Evolutionary conservation across 2,329 filamentous ascomycete genomes (phyloP).

Genomic region (Pestalotiopsis sp.): DNA sequence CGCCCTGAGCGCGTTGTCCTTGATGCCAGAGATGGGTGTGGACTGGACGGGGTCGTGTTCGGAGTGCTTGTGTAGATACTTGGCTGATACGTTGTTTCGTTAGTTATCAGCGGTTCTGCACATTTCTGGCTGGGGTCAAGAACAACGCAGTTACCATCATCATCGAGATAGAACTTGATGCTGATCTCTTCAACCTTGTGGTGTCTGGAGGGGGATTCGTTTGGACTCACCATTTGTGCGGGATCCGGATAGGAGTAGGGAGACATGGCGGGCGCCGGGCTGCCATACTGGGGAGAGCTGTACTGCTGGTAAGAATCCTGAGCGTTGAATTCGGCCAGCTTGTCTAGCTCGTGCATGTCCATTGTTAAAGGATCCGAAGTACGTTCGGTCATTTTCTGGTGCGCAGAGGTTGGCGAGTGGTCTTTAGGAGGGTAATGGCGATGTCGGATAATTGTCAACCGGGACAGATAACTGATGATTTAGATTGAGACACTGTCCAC

Average conservation of each 20-base stretch:
- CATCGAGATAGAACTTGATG: background rate
- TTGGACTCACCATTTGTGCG: conserved; percentile 4
- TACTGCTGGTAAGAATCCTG: background rate
- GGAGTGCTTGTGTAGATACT: conserved; percentile 47
- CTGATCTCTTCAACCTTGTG: background rate
- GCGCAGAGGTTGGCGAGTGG: background rate
- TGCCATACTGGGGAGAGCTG: conserved; percentile 6
- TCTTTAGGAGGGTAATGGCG: background rate
- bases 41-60: conserved; percentile 54
- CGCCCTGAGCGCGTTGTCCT: conserved; percentile 39
- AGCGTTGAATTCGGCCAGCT: conserved; percentile 2
- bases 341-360: background rate
- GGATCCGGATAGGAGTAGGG: conserved; percentile 8
- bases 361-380: background rate
- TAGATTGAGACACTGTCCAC: conserved; percentile 6
- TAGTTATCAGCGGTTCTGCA: background rate
- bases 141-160: background rate
- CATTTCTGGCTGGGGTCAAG: background rate
- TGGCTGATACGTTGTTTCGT: background rate
- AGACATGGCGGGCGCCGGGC: conserved; percentile 1
- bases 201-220: background rate
- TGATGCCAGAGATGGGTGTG: conserved; percentile 31
- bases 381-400: background rate
- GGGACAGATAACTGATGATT: background rate
- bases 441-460: background rate